Conservation (phyloP, 2,329 filamentous ascomycete genomes). For the Xylariomycetidae sp. region DNA sequence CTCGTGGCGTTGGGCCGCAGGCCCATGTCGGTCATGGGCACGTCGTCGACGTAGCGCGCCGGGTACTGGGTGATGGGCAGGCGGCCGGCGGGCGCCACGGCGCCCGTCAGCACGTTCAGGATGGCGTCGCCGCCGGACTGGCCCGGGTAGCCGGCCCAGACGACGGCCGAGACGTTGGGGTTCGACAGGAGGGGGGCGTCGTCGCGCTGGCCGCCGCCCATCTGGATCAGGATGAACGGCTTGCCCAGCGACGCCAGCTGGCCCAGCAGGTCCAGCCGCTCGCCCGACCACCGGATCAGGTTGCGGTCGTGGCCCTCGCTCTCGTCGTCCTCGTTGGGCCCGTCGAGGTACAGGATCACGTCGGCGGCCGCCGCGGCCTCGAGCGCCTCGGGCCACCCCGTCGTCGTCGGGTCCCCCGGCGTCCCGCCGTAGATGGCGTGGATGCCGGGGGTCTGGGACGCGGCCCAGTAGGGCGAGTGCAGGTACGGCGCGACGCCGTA, state of each 20-base stretch:
- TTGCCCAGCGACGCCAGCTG: constrained; percentile 34
- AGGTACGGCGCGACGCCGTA: constrained; percentile 51
- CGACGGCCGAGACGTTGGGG: constrained; percentile 37
- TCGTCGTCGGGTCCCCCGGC: constrained; percentile 21
- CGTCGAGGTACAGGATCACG: constrained; percentile 49
- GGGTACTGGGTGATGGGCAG: constrained; percentile 46
- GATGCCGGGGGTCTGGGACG: constrained; percentile 39
- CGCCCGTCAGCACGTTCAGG: constrained; percentile 43
- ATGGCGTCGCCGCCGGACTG: constrained; percentile 47
- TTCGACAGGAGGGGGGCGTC: constrained; percentile 37
- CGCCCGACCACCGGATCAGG: constrained; percentile 45
- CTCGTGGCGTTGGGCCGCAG: constrained; percentile 35
- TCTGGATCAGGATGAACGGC: constrained; percentile 46
- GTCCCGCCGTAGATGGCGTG: constrained; percentile 39
- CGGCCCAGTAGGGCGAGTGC: constrained; percentile 48
- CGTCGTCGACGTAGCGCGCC: constrained; percentile 35
- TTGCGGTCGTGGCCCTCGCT: constrained; percentile 46
- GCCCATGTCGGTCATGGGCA: constrained; percentile 45
- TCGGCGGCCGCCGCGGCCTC: constrained; percentile 39
- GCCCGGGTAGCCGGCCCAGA: constrained; percentile 49
- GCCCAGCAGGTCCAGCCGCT: constrained; percentile 46
- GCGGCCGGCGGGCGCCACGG: constrained; percentile 39
- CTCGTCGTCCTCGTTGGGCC: constrained; percentile 37
- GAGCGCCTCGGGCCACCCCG: constrained; percentile 29
- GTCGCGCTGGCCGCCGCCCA: constrained; percentile 44